phyloP scores from a whole-genome alignment of 139 green algal species.

The Limnomonas spitsbergensis region DNA sequence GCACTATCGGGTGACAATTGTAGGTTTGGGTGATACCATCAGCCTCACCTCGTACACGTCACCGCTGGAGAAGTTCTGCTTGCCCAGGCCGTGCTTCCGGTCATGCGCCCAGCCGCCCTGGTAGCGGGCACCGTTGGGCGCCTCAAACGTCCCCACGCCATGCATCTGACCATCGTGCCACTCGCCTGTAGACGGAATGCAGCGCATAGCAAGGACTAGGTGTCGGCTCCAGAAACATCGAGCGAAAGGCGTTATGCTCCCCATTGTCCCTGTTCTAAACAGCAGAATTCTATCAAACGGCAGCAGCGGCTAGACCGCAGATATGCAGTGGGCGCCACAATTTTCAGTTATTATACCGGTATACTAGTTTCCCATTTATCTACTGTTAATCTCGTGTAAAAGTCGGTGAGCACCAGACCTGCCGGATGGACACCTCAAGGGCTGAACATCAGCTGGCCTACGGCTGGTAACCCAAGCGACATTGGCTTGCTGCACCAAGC shows the following conservation, averaged over 20 bases:
- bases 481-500: background rate
- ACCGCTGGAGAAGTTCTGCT: slow-evolving; percentile 16
- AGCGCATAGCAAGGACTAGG: background rate
- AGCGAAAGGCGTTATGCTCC: background rate
- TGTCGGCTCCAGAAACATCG: background rate
- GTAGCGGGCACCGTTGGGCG: slow-evolving; percentile 65
- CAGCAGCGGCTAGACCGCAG: too few relatives aligned
- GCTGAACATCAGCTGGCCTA: too few relatives aligned
- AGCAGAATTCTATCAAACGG: too few relatives aligned
- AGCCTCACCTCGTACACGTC: slow-evolving; percentile 52
- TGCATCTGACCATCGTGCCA: slow-evolving; percentile 76
- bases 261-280: too few relatives aligned
- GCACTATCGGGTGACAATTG: background rate
- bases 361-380: too few relatives aligned
- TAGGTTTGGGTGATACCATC: background rate
- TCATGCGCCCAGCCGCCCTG: slow-evolving; percentile 67
- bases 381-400: too few relatives aligned
- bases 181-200: slow-evolving; percentile 44
- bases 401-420: too few relatives aligned
- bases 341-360: too few relatives aligned
- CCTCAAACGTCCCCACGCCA: slow-evolving; percentile 68
- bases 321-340: too few relatives aligned
- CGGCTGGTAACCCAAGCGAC: too few relatives aligned
- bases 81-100: slow-evolving; percentile 76
- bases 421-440: too few relatives aligned